Base-by-base conservation (phyloP, 495 filamentous ascomycete species). In the Trichoderma erinaceum region DNA sequence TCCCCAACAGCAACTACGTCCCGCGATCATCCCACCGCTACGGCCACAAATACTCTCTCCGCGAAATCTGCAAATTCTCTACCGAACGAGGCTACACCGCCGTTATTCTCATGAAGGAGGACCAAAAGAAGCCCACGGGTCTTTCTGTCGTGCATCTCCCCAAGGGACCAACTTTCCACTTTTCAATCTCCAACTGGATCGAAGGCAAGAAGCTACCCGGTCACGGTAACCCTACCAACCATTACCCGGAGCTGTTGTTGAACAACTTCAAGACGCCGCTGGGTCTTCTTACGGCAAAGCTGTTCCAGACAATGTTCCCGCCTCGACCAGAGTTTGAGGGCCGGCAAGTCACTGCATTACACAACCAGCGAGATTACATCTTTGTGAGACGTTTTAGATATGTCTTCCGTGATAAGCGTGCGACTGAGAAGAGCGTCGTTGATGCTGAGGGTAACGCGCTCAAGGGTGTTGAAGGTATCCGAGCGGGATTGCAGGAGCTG, bases 351-450 rank as follows among this genome's bases (percentile, higher is more conserved):
- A 89, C 97, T 41, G 97, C 93, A 7, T 74, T 97, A 61, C 94
- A 97, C 75, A 97, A 97, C 71, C 94, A 97, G 78, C 89, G 95
- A 68, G 94, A 99, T 78, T 99, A 96, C 78, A 92, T 97, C 70
- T 99, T 99, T 73, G 82, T 97, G 63, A 84, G 95, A 10, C 81
- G 94, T 35, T 92, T 97, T 75, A 83, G 95, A 38, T 99, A 99
- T 73, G 84, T 97, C 3, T 97, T 99, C 79, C 85, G 95, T 0
- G 93, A 98, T 67, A 92, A 92, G 77, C 81, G 87, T 13, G 80
- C 84, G 64, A 92, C 88, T 0, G 95, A 99, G 80, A 97, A 97
- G 80, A 88, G 85, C 63, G 90, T 97, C 7, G 85, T 89, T n/a
- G 90, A 84, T 2, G 80, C 88, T 0, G 94, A 97, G 72, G 95